These are phyloP conservation scores for Carpinus fangiana DNA, from an alignment of 306 rosid genomes.

Conservation along the genomic window DNA sequence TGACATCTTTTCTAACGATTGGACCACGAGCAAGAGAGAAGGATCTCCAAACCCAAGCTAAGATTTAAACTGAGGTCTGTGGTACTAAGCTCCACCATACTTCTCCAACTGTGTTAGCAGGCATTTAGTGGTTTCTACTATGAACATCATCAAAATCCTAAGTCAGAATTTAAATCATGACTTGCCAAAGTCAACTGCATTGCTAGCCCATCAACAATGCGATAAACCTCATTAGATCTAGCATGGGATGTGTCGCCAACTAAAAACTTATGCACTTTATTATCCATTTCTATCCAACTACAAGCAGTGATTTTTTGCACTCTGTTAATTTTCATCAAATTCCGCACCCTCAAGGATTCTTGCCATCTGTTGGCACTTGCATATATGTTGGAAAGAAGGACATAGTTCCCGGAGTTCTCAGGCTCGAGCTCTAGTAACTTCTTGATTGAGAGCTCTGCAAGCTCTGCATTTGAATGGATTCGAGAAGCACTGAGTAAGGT, in stretches of 20 bases:
- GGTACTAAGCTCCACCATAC: background rate
- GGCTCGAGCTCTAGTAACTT: constrained; percentile 3
- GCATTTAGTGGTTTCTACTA: background rate
- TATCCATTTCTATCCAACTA: constrained; percentile 6
- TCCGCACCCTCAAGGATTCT: background rate
- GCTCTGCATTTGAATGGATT: background rate
- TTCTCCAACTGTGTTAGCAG: background rate
- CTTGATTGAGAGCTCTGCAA: background rate
- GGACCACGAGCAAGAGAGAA: background rate
- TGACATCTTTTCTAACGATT: background rate
- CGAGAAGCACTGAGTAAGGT: constrained; percentile 5
- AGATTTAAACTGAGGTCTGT: background rate
- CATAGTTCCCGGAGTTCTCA: constrained; percentile 2
- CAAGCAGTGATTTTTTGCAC: background rate
- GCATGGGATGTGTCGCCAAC: constrained; percentile 7
- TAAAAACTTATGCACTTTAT: background rate
- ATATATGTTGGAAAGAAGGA: constrained; percentile 10
- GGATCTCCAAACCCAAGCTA: background rate
- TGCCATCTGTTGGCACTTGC: constrained; percentile 3
- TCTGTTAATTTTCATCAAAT: background rate
- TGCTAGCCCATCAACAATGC: background rate
- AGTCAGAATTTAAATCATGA: background rate
- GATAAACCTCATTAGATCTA: background rate
- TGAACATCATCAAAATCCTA: background rate
- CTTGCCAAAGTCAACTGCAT: background rate